Evolutionary conservation across 2,329 filamentous ascomycete species (phyloP).

Genomic region (Graphilbum sp.): DNA sequence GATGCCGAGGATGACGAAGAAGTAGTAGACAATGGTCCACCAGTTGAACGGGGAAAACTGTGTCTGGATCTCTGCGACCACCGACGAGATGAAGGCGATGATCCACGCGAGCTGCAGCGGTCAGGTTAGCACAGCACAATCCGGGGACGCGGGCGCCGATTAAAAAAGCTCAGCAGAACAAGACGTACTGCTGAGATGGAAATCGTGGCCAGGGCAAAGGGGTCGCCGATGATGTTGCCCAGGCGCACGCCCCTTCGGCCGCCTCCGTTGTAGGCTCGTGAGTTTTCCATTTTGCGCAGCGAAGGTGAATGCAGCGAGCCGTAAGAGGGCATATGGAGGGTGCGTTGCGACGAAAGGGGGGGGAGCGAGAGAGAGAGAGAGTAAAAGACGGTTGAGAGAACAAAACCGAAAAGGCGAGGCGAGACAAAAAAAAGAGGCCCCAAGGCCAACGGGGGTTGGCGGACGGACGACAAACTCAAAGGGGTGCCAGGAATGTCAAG

Average conservation of each 20-base stretch:
- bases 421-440: background rate
- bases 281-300: constrained; percentile 65
- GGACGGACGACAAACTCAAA: too few species aligned
- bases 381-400: background rate
- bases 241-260: constrained; percentile 49
- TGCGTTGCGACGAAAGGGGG: background rate
- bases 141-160: background rate
- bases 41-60: constrained; percentile 75
- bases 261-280: constrained; percentile 36
- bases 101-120: constrained; percentile 73
- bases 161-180: too few species aligned
- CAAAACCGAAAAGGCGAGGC: background rate
- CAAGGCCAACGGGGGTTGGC: too few species aligned
- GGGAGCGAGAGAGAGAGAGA: background rate
- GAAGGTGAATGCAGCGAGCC: constrained; percentile 58
- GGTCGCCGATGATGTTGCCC: constrained; percentile 88
- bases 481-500: too few species aligned
- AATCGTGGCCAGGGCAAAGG: constrained; percentile 85
- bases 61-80: constrained; percentile 48
- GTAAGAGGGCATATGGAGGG: constrained; percentile 55
- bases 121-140: background rate
- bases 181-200: constrained; percentile 79
- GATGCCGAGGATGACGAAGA: constrained; percentile 68
- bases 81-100: constrained; percentile 75
- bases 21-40: constrained; percentile 79